Evolutionary conservation across 116 monocot species (phyloP).

Genomic region (Phalaenopsis hybrid): DNA sequence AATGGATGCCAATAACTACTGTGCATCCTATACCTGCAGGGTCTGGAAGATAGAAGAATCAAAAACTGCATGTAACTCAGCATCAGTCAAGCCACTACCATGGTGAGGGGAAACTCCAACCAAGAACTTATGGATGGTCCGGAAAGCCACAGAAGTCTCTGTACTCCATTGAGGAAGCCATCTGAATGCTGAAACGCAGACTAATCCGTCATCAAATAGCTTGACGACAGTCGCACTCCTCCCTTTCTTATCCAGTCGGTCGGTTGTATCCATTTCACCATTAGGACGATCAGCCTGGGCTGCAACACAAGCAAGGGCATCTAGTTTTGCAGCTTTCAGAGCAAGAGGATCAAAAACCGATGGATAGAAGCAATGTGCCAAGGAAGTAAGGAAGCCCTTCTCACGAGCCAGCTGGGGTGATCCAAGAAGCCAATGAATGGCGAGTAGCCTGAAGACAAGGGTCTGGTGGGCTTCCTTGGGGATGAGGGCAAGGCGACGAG

Average conservation of each 20-base stretch:
- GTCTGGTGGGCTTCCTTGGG: slow-evolving; percentile 48
- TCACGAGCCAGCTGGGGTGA: slow-evolving; percentile 23
- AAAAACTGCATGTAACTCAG: slow-evolving; percentile 15
- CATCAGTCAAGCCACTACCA: not conserved
- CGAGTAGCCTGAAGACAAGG: slow-evolving; percentile 56
- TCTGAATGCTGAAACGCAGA: slow-evolving; percentile 69
- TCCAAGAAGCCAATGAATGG: slow-evolving; percentile 79
- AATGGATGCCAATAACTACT: not conserved
- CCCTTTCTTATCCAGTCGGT: slow-evolving; percentile 7
- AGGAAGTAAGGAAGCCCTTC: slow-evolving; percentile 15
- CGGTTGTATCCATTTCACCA: slow-evolving; percentile 4
- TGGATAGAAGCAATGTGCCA: slow-evolving; percentile 54
- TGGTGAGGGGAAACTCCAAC: slow-evolving; percentile 43
- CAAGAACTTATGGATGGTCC: slow-evolving; percentile 61
- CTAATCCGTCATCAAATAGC: slow-evolving; percentile 66
- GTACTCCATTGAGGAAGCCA: slow-evolving; percentile 81
- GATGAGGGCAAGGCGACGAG: slow-evolving; percentile 48
- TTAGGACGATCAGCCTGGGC: not conserved
- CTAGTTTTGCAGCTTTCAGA: slow-evolving; percentile 70
- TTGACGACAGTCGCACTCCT: slow-evolving; percentile 16
- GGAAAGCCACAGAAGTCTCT: slow-evolving; percentile 62
- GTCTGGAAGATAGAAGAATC: slow-evolving; percentile 45
- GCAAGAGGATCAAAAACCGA: slow-evolving; percentile 74
- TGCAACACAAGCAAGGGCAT: slow-evolving; percentile 57
- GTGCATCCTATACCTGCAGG: slow-evolving; percentile 45